Percentiles rank a stretch among this genome's conserved stretches.
These are phyloP conservation scores for Dillenia suffruticosa DNA, from an alignment of 164 flowering plant species.

Conservation along the genomic window DNA sequence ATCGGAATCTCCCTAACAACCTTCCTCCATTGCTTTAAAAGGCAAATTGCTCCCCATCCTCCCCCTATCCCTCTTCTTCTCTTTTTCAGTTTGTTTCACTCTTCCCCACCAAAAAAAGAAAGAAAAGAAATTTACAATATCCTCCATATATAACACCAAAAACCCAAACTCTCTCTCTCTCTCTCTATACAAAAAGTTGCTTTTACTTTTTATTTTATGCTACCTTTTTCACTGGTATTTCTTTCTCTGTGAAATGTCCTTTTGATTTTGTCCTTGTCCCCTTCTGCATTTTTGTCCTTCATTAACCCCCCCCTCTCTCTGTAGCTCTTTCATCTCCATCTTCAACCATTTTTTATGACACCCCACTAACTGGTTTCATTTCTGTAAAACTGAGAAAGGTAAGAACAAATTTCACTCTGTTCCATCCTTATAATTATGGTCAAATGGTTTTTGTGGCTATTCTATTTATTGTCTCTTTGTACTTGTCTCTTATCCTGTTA, in stretches of 20 bases:
- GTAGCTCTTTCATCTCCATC: neutral
- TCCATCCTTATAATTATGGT: neutral
- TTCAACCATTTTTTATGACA: neutral
- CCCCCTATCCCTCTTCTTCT: neutral
- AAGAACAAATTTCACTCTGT: neutral
- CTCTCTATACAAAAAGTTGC: neutral
- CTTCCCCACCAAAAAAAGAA: neutral
- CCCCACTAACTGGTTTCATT: neutral
- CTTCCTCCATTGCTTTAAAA: neutral
- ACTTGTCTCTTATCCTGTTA: conserved; percentile 5
- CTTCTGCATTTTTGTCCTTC: too few species aligned
- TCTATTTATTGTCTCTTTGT: neutral
- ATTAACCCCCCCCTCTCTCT: neutral
- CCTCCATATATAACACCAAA: too few species aligned
- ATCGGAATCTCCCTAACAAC: conserved; percentile 28
- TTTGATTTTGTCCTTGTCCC: too few species aligned
- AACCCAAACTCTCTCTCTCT: neutral
- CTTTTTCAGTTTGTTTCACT: conserved; percentile 2
- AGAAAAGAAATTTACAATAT: too few species aligned
- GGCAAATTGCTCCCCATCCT: neutral
- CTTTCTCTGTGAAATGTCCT: too few species aligned
- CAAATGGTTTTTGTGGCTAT: neutral
- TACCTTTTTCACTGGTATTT: too few species aligned
- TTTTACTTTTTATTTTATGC: too few species aligned
- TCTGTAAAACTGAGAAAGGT: neutral